Evolutionary conservation across 805 yeast species (phyloP), one percentile per base, ranked within the genome.

Genomic region (Zygotorulaspora florentina): DNA sequence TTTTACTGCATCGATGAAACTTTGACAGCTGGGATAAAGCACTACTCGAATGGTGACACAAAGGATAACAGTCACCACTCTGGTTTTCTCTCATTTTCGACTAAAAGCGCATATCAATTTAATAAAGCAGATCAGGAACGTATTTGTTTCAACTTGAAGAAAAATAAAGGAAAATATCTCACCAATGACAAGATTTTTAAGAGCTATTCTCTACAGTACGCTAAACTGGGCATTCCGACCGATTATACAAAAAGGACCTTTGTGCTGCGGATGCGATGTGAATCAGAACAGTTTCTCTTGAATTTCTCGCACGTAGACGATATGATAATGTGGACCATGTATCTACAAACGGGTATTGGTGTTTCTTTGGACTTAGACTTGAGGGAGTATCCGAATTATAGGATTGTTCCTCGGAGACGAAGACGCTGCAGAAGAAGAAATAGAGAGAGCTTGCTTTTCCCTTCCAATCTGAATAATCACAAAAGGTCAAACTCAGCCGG

Each of bases 191-290:
- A 64, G 40, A 61, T 85, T 26, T 55, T 76, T n/a, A 73, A 82
- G 51, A 77, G 88, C 0, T 90, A 80, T 64, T 81, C 96, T 1
- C 71, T 91, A 31, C 98, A 93, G 65, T 82, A 83, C 66, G 90
- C 93, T 10, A 81, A 75, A 56, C 67, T 87, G 37, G 99, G 99
- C 0, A 69, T 88, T 11, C 96, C 98, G 0, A 72, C 79, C 1
- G 99, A 91, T 65, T 88, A 88, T 65, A 76, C 75, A 46, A 87
- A 88, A 62, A 77, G 76, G 52, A 73, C 77, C 13, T 76, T 80
- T 58, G 87, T 83, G 3, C 64, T 89, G 33, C 69, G 99, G 40
- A 55, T 91, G 13, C 76, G 99, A 16, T 76, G 84, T 30, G 98
- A 91, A 65, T 77, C 83, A 33, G 89, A 87, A 63, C 98, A 91